Percentiles rank a stretch among this genome's conserved stretches.
Conservation (phyloP, 164 flowering plant genomes). For the Akebia trifoliata region DNA sequence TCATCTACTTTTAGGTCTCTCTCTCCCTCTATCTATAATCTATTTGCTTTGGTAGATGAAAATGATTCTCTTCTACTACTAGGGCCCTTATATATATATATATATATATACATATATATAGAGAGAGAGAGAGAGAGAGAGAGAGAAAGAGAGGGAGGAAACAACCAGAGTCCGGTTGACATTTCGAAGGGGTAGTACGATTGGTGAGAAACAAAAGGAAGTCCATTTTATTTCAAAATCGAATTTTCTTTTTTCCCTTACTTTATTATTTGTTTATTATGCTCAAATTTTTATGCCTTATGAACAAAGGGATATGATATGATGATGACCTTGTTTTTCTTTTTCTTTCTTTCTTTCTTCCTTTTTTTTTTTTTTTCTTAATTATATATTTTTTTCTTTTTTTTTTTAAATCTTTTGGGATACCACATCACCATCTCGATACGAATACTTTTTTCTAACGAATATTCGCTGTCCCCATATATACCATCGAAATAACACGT, state of each 20-base stretch:
- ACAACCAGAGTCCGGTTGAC: slow-evolving; percentile 44
- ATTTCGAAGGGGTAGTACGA: slow-evolving; percentile 32
- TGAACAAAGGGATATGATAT: slow-evolving; percentile 30
- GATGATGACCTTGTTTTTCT: slow-evolving; percentile 5
- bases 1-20: background rate
- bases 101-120: too few relatives aligned
- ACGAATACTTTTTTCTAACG: too few relatives aligned
- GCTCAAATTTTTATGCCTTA: slow-evolving; percentile 29
- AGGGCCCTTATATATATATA: slow-evolving; percentile 23
- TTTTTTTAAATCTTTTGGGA: too few relatives aligned
- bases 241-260: slow-evolving; percentile 20
- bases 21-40: background rate
- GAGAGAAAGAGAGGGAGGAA: slow-evolving; percentile 27
- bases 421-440: too few relatives aligned
- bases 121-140: too few relatives aligned
- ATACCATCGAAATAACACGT: too few relatives aligned
- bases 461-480: too few relatives aligned
- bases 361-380: too few relatives aligned
- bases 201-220: too few relatives aligned
- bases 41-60: slow-evolving; percentile 1
- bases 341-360: background rate
- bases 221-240: slow-evolving; percentile 26
- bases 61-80: background rate
- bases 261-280: background rate
- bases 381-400: background rate